Conservation (phyloP, 257 asterid species). For the Rhazya stricta region DNA sequence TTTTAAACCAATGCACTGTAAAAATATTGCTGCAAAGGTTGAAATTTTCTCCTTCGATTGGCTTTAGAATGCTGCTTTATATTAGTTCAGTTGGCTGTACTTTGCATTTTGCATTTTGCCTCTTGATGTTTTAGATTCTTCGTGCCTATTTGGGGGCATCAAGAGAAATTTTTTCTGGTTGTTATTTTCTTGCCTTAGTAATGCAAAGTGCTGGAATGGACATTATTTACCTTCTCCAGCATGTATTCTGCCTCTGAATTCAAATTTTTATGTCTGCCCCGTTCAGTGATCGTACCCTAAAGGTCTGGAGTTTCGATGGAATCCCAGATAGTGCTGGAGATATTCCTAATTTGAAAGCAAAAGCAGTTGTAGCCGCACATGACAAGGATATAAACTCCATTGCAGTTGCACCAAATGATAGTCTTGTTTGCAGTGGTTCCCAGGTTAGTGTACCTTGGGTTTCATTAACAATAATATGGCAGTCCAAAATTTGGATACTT, state of each 20-base stretch:
- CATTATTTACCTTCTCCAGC: background rate
- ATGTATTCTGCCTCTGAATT: background rate
- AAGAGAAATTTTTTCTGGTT: background rate
- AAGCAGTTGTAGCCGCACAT: slow-evolving; percentile 90
- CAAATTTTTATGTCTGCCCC: slow-evolving; percentile 19
- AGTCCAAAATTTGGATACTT: background rate
- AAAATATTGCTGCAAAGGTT: background rate
- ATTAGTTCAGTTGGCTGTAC: background rate
- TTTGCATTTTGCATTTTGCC: background rate
- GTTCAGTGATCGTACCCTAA: slow-evolving; percentile 77
- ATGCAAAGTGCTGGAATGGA: background rate
- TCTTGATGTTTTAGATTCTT: background rate
- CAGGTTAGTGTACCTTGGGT: slow-evolving; percentile 52
- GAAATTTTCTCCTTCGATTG: background rate
- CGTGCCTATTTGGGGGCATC: background rate
- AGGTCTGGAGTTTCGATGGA: slow-evolving; percentile 84
- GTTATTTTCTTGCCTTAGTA: background rate
- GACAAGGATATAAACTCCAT: slow-evolving; percentile 92
- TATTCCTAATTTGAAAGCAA: slow-evolving; percentile 58
- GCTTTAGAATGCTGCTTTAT: background rate
- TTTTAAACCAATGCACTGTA: background rate
- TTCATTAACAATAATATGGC: background rate
- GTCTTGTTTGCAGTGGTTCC: slow-evolving; percentile 97
- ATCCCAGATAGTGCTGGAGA: slow-evolving; percentile 44
- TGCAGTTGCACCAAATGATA: slow-evolving; percentile 89